Conservation (phyloP, 2,329 filamentous ascomycete species). For the Cercospora beticola region DNA sequence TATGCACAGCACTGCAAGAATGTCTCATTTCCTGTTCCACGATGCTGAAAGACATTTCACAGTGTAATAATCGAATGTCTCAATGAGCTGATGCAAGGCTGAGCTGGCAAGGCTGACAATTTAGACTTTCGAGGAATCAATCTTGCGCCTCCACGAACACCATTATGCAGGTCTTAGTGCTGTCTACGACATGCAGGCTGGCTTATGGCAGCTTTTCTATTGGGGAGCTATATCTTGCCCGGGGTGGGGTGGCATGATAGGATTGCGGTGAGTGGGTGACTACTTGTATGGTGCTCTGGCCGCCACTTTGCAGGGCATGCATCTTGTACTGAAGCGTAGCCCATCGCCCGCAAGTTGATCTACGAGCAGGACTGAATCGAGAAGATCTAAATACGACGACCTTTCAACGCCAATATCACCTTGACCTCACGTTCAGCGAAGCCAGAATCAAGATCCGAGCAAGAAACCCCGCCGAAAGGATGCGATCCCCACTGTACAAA, state of each 20-base stretch:
- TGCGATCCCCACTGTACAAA: background rate
- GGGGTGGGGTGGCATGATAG: background rate
- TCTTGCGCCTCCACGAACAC: slow-evolving; percentile 14
- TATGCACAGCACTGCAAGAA: background rate
- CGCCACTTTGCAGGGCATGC: background rate
- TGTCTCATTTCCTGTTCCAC: background rate
- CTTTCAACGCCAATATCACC: too few relatives aligned
- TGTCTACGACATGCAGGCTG: slow-evolving; percentile 7
- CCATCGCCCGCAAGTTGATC: too few relatives aligned
- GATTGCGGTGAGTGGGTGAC: background rate
- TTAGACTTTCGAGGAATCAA: slow-evolving; percentile 1
- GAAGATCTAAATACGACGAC: background rate
- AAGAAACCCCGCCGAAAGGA: background rate
- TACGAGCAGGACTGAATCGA: background rate
- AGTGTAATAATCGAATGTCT: background rate
- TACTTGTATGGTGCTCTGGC: background rate
- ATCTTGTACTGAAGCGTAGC: too few relatives aligned
- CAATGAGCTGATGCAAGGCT: background rate
- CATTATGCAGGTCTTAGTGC: slow-evolving; percentile 13
- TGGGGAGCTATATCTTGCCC: background rate
- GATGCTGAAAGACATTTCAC: background rate
- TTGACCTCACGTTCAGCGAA: too few relatives aligned
- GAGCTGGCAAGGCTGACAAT: background rate
- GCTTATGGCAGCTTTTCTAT: background rate
- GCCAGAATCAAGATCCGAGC: too few relatives aligned